Evolutionary conservation across 1,284 basidiomycete species (phyloP), one percentile per base, ranked within the genome.

Genomic region (Wallemia hederae): DNA sequence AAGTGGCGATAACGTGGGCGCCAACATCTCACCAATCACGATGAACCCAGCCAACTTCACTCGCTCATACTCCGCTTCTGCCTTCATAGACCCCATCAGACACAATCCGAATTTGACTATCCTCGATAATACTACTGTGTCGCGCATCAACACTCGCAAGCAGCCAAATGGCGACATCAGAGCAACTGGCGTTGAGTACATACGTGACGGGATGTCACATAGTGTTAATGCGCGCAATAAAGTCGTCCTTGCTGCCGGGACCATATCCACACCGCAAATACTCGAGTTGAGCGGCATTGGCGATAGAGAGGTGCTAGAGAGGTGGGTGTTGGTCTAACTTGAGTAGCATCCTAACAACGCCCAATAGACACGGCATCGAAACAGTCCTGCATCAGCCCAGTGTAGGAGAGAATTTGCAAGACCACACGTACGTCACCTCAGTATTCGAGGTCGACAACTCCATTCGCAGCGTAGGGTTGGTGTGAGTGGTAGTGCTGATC

Each of bases 251-350:
- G 64, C 63, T 28, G 66, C 66, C 2, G 69, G 69, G n/a, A 63
- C 67, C 11, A 66, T 69, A 63, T 63, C 65, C 29, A 65, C 65
- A 11, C 69, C 69, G 3, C 67, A 69, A 59, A 62, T 70, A 11
- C 64, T 70, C 14, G 65, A 66, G 66, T 63, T 67, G 1, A 63
- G 64, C 28, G 67, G 67, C 15, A 64, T 67, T 29, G 67, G 67
- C 1, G 64, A 63, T 9, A 55, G 59, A 2, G 60, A 59, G 7
- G 63, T 65, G 61, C 62, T 67, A 14, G 24, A 55, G 56, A 28
- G 17, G 24, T 56, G 55, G n/a, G 55, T 56, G 25, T 9, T 24
- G 55, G n/a, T 33, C 9, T 9, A 19, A 33, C 19, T 9, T 33
- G 19, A 19, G 31, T 33, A 9, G 31, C 7, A 33, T 33, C 31